phyloP scores from a whole-genome alignment of 306 rosid genomes.

The Ochetophila trinervis region DNA sequence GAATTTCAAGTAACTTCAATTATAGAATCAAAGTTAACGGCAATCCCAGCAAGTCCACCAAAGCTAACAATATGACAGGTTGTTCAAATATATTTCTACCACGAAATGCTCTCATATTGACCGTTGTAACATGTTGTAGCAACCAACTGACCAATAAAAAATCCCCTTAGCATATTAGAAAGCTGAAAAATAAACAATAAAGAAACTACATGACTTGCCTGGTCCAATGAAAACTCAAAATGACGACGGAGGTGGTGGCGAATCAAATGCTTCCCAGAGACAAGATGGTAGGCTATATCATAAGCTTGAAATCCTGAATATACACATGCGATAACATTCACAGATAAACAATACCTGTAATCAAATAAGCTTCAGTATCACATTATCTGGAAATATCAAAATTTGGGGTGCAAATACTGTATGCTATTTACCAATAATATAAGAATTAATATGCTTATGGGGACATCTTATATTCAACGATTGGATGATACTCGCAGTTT shows the following conservation, averaged over 20 bases:
- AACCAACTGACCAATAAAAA: not conserved
- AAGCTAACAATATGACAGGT: not conserved
- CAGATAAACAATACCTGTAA: constrained; percentile 83
- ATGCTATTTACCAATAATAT: not conserved
- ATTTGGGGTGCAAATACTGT: not conserved
- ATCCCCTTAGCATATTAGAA: not conserved
- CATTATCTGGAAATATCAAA: not conserved
- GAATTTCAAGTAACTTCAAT: not conserved
- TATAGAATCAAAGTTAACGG: not conserved
- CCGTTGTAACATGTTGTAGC: not conserved
- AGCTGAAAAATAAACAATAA: not conserved
- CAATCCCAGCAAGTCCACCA: not conserved
- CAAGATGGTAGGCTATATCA: constrained; percentile 47
- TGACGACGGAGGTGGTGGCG: constrained; percentile 52
- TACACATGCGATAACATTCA: constrained; percentile 70
- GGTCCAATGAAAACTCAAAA: constrained; percentile 90
- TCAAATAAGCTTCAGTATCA: constrained; percentile 13
- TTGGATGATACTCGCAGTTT: too few relatives aligned
- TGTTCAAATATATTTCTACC: not conserved
- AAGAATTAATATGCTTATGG: not conserved
- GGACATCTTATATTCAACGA: too few relatives aligned
- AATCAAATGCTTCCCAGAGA: constrained; percentile 42
- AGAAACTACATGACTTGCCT: constrained; percentile 50
- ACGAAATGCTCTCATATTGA: not conserved
- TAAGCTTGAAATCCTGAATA: constrained; percentile 70